Conservation (phyloP, 371 early-diverging fungal species). For the Parasitella parasitica region DNA sequence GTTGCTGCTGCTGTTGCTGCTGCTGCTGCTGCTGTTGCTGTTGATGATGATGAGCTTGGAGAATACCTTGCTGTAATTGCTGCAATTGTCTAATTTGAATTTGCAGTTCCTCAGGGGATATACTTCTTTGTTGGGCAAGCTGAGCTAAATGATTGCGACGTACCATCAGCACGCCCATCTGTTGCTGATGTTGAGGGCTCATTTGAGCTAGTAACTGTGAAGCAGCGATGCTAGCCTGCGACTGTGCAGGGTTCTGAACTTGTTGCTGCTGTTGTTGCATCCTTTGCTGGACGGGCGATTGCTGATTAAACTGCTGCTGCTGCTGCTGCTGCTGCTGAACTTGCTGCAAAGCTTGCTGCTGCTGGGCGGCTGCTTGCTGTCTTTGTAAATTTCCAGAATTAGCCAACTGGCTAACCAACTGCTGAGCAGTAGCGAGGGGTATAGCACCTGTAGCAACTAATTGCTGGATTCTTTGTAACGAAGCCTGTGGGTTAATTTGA, state of each 20-base stretch:
- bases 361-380: conserved; percentile 20
- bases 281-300: conserved; percentile 21
- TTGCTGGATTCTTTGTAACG: conserved; percentile 37
- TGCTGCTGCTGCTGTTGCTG: conserved; percentile 40
- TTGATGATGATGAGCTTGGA: conserved; percentile 40
- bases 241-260: not conserved
- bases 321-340: conserved; percentile 20
- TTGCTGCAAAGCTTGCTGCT: conserved; percentile 7
- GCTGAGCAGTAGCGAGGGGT: conserved; percentile 32
- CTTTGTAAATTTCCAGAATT: conserved; percentile 24
- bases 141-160: conserved; percentile 41
- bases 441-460: conserved; percentile 27
- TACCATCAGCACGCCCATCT: conserved; percentile 31
- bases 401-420: conserved; percentile 30
- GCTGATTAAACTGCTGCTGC: conserved; percentile 19
- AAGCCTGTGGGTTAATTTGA: conserved; percentile 20
- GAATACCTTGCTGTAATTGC: conserved; percentile 26
- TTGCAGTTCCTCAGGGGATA: conserved; percentile 31
- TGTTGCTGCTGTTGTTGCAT: conserved; percentile 5
- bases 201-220: conserved; percentile 34
- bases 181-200: conserved; percentile 44
- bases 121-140: conserved; percentile 21
- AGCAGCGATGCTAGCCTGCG: conserved; percentile 1
- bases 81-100: conserved; percentile 30
- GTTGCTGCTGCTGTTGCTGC: conserved; percentile 35